Percentiles rank a stretch among this genome's conserved stretches.
Evolutionary conservation across 192 early-diverging fungal species (phyloP).

Genomic region (Kickxella alabastrina): DNA sequence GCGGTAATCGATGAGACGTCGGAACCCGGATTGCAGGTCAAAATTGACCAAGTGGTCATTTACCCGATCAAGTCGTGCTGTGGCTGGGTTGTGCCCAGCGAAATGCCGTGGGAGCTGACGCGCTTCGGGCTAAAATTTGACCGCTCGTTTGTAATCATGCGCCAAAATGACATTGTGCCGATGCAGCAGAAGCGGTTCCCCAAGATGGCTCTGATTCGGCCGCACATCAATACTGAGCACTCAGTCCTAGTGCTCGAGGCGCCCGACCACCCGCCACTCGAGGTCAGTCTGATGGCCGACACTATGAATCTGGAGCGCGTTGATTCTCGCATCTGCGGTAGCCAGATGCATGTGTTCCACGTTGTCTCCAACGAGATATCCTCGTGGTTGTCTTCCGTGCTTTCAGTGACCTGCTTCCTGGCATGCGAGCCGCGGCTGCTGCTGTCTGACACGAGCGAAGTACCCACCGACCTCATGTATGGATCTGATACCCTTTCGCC

Average conservation of each 20-base stretch:
- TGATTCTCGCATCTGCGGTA: constrained; percentile 29
- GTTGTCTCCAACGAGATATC: constrained; percentile 29
- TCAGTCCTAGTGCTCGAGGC: constrained; percentile 52
- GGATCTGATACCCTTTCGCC: not conserved
- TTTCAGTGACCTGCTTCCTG: constrained; percentile 47
- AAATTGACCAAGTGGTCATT: constrained; percentile 40
- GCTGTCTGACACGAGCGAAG: not conserved
- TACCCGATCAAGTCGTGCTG: constrained; percentile 84
- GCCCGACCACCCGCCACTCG: constrained; percentile 20
- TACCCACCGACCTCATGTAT: not conserved
- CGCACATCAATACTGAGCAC: constrained; percentile 39
- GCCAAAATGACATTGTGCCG: constrained; percentile 35
- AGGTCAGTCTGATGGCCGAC: constrained; percentile 24
- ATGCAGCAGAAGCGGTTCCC: constrained; percentile 69
- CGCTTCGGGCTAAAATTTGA: constrained; percentile 32
- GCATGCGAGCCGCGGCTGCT: constrained; percentile 42
- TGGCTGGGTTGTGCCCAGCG: constrained; percentile 36
- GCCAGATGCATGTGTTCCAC: constrained; percentile 17
- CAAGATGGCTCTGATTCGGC: constrained; percentile 60
- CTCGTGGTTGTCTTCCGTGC: constrained; percentile 50
- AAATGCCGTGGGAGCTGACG: constrained; percentile 32
- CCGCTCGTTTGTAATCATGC: constrained; percentile 44
- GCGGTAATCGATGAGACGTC: constrained; percentile 5
- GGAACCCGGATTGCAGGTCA: constrained; percentile 4
- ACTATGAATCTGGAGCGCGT: constrained; percentile 20